Base-by-base conservation (phyloP, 2,329 filamentous ascomycete species). In the Diaporthe capsici region DNA sequence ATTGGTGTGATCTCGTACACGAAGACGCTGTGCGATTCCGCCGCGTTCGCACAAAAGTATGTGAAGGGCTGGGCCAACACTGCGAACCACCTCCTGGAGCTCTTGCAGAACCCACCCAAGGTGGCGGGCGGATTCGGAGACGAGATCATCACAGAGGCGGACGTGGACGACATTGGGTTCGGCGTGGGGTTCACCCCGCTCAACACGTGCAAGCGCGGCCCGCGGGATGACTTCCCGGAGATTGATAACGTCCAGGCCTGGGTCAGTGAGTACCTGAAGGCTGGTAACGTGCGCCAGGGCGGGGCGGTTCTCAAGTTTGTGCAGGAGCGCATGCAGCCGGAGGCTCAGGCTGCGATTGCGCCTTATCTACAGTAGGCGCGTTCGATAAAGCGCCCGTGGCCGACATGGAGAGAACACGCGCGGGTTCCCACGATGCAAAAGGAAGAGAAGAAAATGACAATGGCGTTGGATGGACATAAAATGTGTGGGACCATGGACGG, bases 111-210 rank as follows among this genome's bases (percentile, higher is more conserved):
- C 84, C 95, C 96, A 37, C 96, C 96, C 2, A 85, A 87, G 49
- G 90, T 96, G 6, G 86, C 90, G 9, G 86, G 87, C 22, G 90
- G 93, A 1, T 86, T 89, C 49, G 92, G 93, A 75, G 93, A 95
- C 78, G 95, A 97, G 79, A 86, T 94, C 70, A 93, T 98, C 78
- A 91, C 92, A 15, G 97, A 98, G 82, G 93, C 95, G 4, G 96
- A 98, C 81, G 94, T 98, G 37, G 97, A 99, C 80, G 97, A 99
- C 83, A 92, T 98, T 79, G 93, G 95, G 39, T 99, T 99, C 81
- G 97, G 97, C 37, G 92, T 98, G 78, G 96, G 95, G 12, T 99
- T 98, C 85, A 98, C 97, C 0, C 93, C 94, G 44, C 90, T 99
- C 77, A 98, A 96, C 86, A 98, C 96, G 0, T 97, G 96, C 86